Evolutionary conservation across 768 basidiomycete species (phyloP).

Genomic region (Terana coerulea): DNA sequence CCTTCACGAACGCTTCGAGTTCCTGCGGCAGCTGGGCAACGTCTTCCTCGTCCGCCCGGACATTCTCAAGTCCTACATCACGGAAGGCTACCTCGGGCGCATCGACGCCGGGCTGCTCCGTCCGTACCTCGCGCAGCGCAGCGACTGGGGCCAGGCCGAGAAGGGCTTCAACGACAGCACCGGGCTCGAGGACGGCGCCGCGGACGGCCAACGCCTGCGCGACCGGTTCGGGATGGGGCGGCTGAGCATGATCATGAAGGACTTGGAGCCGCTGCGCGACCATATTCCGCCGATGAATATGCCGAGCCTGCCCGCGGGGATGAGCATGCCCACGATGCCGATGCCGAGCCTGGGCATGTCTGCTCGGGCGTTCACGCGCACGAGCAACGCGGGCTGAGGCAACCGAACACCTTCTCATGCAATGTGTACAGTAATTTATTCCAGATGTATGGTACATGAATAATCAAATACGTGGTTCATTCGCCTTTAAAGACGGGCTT

Average conservation of each 20-base stretch:
- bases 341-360: conserved; percentile 28
- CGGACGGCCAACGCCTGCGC: conserved; percentile 54
- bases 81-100: conserved; percentile 87
- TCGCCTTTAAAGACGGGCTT: conserved; percentile 77
- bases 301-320: conserved; percentile 52
- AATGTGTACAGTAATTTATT: conserved; percentile 3
- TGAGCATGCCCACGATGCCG: conserved; percentile 33
- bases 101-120: conserved; percentile 84
- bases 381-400: background rate
- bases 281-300: conserved; percentile 51
- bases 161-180: conserved; percentile 69
- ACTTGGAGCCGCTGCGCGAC: conserved; percentile 71
- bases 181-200: conserved; percentile 29
- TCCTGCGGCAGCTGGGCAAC: conserved; percentile 95
- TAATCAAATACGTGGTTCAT: conserved; percentile 16
- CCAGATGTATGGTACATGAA: background rate
- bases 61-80: conserved; percentile 92
- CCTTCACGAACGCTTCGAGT: conserved; percentile 95
- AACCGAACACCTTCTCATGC: background rate
- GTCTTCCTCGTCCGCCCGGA: conserved; percentile 96
- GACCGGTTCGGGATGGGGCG: conserved; percentile 62
- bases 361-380: conserved; percentile 36
- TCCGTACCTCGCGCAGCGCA: conserved; percentile 87
- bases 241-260: conserved; percentile 84
- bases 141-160: conserved; percentile 87